A percentile compares a stretch with the other conserved stretches of the same genome.
Evolutionary conservation across 768 basidiomycete genomes (phyloP).

Genomic region (Suillus paluster): DNA sequence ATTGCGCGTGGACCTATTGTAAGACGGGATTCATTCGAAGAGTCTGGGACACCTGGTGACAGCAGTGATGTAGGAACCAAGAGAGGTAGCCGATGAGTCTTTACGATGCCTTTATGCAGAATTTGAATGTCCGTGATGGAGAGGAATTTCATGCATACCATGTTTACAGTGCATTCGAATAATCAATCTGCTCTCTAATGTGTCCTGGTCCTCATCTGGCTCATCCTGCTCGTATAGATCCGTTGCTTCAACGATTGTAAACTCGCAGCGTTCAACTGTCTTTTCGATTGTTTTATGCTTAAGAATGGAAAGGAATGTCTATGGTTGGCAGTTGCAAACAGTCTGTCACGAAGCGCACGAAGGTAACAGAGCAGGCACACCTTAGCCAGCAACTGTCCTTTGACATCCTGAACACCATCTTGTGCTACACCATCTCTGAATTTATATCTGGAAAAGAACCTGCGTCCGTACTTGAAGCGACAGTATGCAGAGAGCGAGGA

Average conservation of each 20-base stretch:
- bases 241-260: conserved; percentile 66
- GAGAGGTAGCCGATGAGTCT: conserved; percentile 77
- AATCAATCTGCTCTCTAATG: conserved; percentile 72
- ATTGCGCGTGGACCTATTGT: conserved; percentile 75
- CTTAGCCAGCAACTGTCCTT: conserved; percentile 74
- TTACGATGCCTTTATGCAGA: conserved; percentile 63
- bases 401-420: conserved; percentile 49
- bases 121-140: conserved; percentile 12
- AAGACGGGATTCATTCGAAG: conserved; percentile 61
- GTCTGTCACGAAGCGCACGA: conserved; percentile 3
- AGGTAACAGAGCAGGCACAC: conserved; percentile 38
- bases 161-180: conserved; percentile 84
- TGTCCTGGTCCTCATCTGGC: conserved; percentile 48
- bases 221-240: conserved; percentile 27
- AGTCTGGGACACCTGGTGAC: conserved; percentile 68
- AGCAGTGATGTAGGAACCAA: conserved; percentile 60
- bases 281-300: conserved; percentile 79
- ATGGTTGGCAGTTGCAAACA: background rate
- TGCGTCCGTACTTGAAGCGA: conserved; percentile 68
- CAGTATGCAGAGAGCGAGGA: conserved; percentile 83
- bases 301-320: conserved; percentile 76
- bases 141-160: conserved; percentile 46
- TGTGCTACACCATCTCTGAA: conserved; percentile 37
- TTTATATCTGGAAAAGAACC: conserved; percentile 72
- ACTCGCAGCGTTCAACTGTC: conserved; percentile 74